Conservation (phyloP, 139 green algal species). For the Chlamydomonas schloesseri region DNA sequence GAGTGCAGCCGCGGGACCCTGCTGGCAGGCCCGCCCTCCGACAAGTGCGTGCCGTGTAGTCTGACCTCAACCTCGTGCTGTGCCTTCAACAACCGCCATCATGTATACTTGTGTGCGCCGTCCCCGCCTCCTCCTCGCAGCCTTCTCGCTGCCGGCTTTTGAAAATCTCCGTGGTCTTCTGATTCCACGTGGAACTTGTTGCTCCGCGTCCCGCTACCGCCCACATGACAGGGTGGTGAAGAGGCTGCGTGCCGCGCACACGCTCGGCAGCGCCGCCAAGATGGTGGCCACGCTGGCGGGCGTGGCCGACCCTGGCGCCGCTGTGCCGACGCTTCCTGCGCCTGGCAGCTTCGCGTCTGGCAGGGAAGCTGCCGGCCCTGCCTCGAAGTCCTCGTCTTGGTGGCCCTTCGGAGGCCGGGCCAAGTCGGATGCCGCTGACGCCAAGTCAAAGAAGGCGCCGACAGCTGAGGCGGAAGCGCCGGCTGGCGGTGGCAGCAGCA, state of each 20-base stretch:
- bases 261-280: conserved; percentile 23
- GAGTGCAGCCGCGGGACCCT: conserved; percentile 4
- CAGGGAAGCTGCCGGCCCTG: too few relatives aligned
- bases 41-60: conserved; percentile 6
- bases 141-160: too few relatives aligned
- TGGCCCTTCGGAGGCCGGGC: conserved; percentile 14
- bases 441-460: neutral
- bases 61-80: too few relatives aligned
- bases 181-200: too few relatives aligned
- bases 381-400: neutral
- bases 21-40: conserved; percentile 15
- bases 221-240: conserved; percentile 29
- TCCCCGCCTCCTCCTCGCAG: too few relatives aligned
- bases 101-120: too few relatives aligned
- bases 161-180: too few relatives aligned
- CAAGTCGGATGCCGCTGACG: neutral
- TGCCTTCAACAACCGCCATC: too few relatives aligned
- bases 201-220: too few relatives aligned
- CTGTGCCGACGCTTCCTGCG: neutral
- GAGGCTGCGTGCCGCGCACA: conserved; percentile 21
- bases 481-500: neutral
- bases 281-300: conserved; percentile 31
- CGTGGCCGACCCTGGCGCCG: neutral
- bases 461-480: neutral
- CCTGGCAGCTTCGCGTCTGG: too few relatives aligned